These are phyloP conservation scores for Pythium aphanidermatum DNA, from an alignment of 352 stramenopile species.

Conservation along the genomic window DNA sequence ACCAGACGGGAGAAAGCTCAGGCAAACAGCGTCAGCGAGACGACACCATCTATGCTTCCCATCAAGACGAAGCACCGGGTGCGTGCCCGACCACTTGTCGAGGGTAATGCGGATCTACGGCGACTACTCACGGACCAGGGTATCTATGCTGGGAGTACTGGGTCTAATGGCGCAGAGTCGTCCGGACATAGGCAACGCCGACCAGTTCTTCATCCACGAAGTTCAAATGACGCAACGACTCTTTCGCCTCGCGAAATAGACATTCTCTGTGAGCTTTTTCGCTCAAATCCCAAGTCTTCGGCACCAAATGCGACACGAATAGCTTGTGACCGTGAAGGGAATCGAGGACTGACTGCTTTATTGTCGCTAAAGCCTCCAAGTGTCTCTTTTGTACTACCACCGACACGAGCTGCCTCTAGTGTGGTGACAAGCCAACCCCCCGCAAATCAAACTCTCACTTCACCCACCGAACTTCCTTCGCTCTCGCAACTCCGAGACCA, in stretches of 20 bases:
- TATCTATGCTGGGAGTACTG: slow-evolving; percentile 34
- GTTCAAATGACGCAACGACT: slow-evolving; percentile 34
- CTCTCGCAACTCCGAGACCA: slow-evolving; percentile 37
- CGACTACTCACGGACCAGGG: slow-evolving; percentile 53
- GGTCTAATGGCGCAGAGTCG: not conserved
- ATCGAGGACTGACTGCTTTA: slow-evolving; percentile 41
- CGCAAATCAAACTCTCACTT: no score
- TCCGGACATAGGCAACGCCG: slow-evolving; percentile 10
- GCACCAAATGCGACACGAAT: slow-evolving; percentile 35
- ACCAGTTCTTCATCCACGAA: slow-evolving; percentile 16
- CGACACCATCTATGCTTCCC: no score
- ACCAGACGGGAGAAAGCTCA: not conserved
- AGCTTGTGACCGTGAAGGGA: slow-evolving; percentile 40
- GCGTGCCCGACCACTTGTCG: slow-evolving; percentile 59
- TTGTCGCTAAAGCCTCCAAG: slow-evolving; percentile 37
- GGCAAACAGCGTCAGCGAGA: no score
- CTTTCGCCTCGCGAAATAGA: slow-evolving; percentile 50
- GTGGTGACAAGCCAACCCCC: no score
- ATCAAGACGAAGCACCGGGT: slow-evolving; percentile 53
- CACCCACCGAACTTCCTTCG: no score
- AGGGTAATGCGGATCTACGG: slow-evolving; percentile 66
- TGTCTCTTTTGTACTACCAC: no score
- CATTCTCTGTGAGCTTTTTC: slow-evolving; percentile 61
- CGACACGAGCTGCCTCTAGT: no score
- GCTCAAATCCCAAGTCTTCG: slow-evolving; percentile 3